Base-by-base conservation (phyloP, 2,329 filamentous ascomycete genomes). In the Fusarium sp. region DNA sequence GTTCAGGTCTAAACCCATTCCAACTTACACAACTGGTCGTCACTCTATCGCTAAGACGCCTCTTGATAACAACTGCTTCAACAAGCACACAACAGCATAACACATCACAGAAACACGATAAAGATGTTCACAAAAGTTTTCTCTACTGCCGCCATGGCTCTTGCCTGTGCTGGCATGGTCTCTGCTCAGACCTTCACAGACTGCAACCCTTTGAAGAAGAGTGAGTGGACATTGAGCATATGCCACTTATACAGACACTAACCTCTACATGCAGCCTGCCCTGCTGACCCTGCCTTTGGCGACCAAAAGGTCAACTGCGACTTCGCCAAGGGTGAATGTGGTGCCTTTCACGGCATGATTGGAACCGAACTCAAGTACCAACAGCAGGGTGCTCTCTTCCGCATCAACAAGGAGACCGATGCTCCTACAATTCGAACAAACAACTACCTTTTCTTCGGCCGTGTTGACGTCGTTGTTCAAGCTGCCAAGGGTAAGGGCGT, bases 361-460 rank as follows among this genome's bases (percentile, higher is more conserved):
- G 85, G 84, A 62, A 87, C 86, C 65, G 77, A 67, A 25, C 69
- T 88, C 51, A 75, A 71, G 31, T 87, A 87, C 76, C 76, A 79
- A 81, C 71, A 67, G 70, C 54, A 78, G 82, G 86, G 86, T 66
- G 86, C 85, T 63, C 77, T 81, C 66, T 88, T 88, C 80, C 85
- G 87, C 72, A 97, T 97, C 80, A 86, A 85, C 35, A 82, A 87
- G 49, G 85, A 88, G 66, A 83, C 77, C 14, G 86, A 93, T 50
- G 88, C 86, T 47, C 90, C 93, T 36, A 93, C 91, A 33, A 93
- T 97, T 79, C 85, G 84, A 74, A 87, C 87, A 57, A 85, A 89
- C 75, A 94, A 94, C 86, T 98, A 97, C 85, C 93, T 99, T 79
- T 97, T 98, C 92, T 98, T 97, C 79, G 96, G 96, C 66, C 90